Evolutionary conservation across 108 stramenopile genomes (phyloP).

Genomic region (Asterionellopsis glacialis): DNA sequence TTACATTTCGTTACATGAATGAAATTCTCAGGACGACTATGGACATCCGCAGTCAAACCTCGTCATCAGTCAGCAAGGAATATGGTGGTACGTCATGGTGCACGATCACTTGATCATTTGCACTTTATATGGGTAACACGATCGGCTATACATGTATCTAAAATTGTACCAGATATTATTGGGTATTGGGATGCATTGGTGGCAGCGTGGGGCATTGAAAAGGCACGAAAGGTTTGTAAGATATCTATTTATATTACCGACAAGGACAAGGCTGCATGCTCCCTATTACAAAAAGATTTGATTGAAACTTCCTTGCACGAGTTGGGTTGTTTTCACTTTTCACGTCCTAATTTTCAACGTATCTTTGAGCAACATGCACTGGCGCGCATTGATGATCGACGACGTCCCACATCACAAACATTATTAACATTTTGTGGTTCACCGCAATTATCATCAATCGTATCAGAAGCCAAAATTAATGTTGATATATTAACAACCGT

Average conservation of each 20-base stretch:
- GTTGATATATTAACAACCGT: constrained; percentile 31
- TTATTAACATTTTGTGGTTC: constrained; percentile 38
- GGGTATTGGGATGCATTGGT: constrained; percentile 23
- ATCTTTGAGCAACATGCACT: constrained; percentile 29
- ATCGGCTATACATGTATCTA: constrained; percentile 23
- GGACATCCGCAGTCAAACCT: constrained; percentile 25
- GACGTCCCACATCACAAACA: too few relatives aligned
- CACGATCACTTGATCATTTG: constrained; percentile 12
- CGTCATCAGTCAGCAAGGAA: constrained; percentile 5
- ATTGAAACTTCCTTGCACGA: constrained; percentile 11
- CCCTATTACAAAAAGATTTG: constrained; percentile 15
- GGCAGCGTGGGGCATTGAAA: constrained; percentile 26
- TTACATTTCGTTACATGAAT: too few relatives aligned
- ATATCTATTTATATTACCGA: constrained; percentile 32
- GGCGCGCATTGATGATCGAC: constrained; percentile 10
- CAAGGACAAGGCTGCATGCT: constrained; percentile 13
- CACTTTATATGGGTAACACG: constrained; percentile 31
- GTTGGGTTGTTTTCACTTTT: constrained; percentile 13
- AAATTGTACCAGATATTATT: constrained; percentile 31
- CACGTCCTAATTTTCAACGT: constrained; percentile 15
- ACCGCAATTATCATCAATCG: constrained; percentile 6
- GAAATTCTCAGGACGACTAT: constrained; percentile 22
- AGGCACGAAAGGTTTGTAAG: constrained; percentile 25
- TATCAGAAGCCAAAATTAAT: constrained; percentile 21
- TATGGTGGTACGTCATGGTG: not conserved